Evolutionary conservation across 1,284 basidiomycete species (phyloP).

Genomic region (Ustilago tritici): DNA sequence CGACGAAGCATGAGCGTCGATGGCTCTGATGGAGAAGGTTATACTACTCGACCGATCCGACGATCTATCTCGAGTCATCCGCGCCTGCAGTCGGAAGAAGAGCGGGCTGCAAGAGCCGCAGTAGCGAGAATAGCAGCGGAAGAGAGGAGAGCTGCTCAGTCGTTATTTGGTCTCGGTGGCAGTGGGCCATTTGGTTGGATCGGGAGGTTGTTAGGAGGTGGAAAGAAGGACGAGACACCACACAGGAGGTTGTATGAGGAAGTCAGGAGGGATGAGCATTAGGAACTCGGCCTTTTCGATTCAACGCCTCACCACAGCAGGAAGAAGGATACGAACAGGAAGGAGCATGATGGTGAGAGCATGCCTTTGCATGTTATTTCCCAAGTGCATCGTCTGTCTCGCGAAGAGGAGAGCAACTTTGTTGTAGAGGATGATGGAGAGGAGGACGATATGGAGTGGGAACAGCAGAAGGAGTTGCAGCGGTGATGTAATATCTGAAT

Average conservation of each 20-base stretch:
- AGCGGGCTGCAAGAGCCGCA: conserved; percentile 76
- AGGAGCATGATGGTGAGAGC: conserved; percentile 6
- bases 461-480: conserved; percentile 2
- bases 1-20: conserved; percentile 27
- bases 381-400: background rate
- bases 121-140: conserved; percentile 56
- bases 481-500: background rate
- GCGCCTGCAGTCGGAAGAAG: conserved; percentile 77
- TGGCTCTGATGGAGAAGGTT: conserved; percentile 16
- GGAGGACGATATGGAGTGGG: conserved; percentile 42
- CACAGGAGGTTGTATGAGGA: conserved; percentile 52
- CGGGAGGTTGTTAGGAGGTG: conserved; percentile 29
- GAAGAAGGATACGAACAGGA: background rate
- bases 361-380: conserved; percentile 16
- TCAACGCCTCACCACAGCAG: background rate
- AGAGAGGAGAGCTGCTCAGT: conserved; percentile 74
- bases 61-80: conserved; percentile 70
- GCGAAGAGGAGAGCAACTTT: background rate
- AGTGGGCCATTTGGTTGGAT: conserved; percentile 22
- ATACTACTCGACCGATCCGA: conserved; percentile 56
- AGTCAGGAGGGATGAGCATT: conserved; percentile 55
- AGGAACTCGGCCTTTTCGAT: conserved; percentile 52
- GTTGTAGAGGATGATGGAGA: conserved; percentile 22
- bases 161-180: conserved; percentile 69
- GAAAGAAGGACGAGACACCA: conserved; percentile 23